These are phyloP conservation scores for Penicilliopsis zonata DNA, from an alignment of 495 filamentous ascomycete species.

Conservation along the genomic window DNA sequence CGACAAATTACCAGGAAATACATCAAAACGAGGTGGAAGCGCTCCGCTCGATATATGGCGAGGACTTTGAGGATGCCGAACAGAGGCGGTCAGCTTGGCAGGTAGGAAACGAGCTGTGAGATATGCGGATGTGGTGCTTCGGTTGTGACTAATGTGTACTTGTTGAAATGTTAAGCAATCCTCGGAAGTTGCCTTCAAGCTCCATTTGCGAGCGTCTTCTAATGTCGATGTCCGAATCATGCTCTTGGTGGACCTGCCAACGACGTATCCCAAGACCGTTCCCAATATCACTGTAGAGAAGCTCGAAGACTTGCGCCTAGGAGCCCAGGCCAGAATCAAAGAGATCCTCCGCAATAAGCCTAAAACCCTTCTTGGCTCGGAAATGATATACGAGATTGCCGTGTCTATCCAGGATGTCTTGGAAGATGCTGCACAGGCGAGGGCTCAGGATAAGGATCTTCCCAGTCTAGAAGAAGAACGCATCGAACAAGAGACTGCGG, in stretches of 20 bases:
- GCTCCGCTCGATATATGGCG: constrained; percentile 79
- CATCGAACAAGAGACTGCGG: constrained; percentile 51
- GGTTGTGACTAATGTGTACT: neutral
- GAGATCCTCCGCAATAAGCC: constrained; percentile 59
- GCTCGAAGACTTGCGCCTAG: constrained; percentile 49
- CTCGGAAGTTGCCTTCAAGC: constrained; percentile 64
- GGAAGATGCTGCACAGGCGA: constrained; percentile 70
- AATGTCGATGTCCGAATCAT: constrained; percentile 53
- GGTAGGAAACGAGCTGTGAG: constrained; percentile 28
- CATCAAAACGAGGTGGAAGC: constrained; percentile 84
- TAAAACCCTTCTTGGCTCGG: constrained; percentile 58
- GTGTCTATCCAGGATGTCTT: constrained; percentile 74
- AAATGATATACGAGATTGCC: constrained; percentile 86
- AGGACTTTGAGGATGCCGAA: constrained; percentile 72
- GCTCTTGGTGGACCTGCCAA: constrained; percentile 62
- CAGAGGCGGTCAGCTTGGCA: constrained; percentile 75
- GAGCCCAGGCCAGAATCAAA: constrained; percentile 53
- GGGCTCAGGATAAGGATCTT: constrained; percentile 56
- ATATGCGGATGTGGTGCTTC: neutral
- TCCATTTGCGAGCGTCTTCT: constrained; percentile 59
- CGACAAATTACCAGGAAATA: constrained; percentile 66
- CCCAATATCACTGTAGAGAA: constrained; percentile 61
- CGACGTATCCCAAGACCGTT: constrained; percentile 84
- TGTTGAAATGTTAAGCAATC: constrained; percentile 43
- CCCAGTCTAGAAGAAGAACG: constrained; percentile 87